Evolutionary conservation across 75 land plant genomes (phyloP), one percentile per base, ranked within the genome.

Genomic region (Cryptomeria japonica): DNA sequence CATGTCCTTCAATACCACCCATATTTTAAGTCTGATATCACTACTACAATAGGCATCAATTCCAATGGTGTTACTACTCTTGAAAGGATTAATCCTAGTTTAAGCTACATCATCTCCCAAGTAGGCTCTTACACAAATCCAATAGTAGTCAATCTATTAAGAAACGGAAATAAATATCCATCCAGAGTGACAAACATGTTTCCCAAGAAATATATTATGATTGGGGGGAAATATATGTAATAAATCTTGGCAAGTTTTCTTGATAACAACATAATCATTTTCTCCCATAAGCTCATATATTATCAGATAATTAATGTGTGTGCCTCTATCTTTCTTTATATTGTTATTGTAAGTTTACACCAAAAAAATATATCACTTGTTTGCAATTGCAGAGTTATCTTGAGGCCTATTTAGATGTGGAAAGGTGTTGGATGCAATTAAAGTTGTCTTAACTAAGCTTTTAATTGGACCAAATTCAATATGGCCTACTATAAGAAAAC

Each of bases 381-480:
- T 22, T 22, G n/a, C 70, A 64, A 2, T 64, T 64, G 19, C 42
- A 78, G 80, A 42, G 80, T 2, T 3, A 42, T 13, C 42, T 78
- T 16, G 80, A 78, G 18, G 80, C 80, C 5, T 78, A 38, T 79
- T 79, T 79, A 18, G 10, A 32, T 34, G 16, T 78, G 80, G 39
- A 37, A 38, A 78, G 10, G 0, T 78, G 1, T 16, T 19, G 39
- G 16, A 78, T 37, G 37, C 1, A 34, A 78, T 78, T 38, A 78
- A 37, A 38, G 36, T 38, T 3, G 14, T 78, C 3, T 5, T 3
- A 5, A 37, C 41, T 38, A 90, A 86, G 47, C 41, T 90, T 70
- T 53, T 90, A 11, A 86, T 88, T 11, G 91, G 91, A 10, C 84
- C 90, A 31, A 89, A 90, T 80, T 89, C 89, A 36, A 55, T 90